Evolutionary conservation across 2,329 filamentous ascomycete species (phyloP).

Genomic region (Rutstroemia sp.): DNA sequence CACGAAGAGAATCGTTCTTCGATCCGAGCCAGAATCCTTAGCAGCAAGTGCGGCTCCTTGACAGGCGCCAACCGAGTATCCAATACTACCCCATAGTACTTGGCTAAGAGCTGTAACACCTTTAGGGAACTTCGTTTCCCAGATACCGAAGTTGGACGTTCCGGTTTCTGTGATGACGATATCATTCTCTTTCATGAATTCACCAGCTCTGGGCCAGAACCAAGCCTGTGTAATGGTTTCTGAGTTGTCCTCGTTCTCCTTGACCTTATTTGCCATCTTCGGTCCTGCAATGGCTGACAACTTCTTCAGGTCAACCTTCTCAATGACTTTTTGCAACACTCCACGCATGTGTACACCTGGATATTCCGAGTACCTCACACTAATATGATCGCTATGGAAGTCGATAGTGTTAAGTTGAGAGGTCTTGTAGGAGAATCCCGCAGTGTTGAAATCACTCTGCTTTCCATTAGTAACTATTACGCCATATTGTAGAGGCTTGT

Average conservation of each 20-base stretch:
- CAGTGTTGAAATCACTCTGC: constrained; percentile 73
- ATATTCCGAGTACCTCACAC: constrained; percentile 72
- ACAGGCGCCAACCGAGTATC: constrained; percentile 54
- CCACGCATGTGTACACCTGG: constrained; percentile 70
- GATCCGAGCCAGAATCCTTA: constrained; percentile 51
- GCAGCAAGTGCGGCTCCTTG: constrained; percentile 69
- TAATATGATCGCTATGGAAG: constrained; percentile 67
- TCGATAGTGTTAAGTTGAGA: constrained; percentile 73
- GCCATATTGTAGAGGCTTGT: not conserved
- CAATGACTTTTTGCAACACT: constrained; percentile 64
- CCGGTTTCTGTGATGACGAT: constrained; percentile 69
- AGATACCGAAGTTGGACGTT: constrained; percentile 82
- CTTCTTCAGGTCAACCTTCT: constrained; percentile 48
- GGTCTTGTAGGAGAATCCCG: constrained; percentile 74
- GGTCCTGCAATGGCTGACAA: constrained; percentile 50
- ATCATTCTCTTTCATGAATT: constrained; percentile 65
- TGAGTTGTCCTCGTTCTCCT: constrained; percentile 33
- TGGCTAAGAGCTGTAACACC: constrained; percentile 77
- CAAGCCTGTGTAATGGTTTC: constrained; percentile 58
- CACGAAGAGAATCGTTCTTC: constrained; percentile 76
- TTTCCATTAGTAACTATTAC: not conserved
- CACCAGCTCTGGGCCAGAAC: constrained; percentile 70
- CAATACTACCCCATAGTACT: constrained; percentile 64
- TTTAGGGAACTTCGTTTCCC: constrained; percentile 72
- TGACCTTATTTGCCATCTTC: constrained; percentile 44